phyloP scores from a whole-genome alignment of 1,139 yeast species.

The Saccharomyces pastorianus region DNA sequence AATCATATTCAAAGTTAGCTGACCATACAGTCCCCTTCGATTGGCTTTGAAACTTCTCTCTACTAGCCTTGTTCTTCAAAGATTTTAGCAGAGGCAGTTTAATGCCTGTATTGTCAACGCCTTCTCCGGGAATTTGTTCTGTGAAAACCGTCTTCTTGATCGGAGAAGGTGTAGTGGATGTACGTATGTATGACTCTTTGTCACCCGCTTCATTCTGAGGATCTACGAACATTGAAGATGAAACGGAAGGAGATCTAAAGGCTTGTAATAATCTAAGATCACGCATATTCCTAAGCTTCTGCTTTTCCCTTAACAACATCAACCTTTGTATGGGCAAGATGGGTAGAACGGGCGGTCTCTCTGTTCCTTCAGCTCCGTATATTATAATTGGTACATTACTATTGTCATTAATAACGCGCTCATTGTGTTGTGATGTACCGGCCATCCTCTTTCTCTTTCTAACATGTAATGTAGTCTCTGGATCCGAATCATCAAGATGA shows the following conservation, averaged over 20 bases:
- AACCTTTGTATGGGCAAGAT: conserved; percentile 28
- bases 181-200: conserved; percentile 4
- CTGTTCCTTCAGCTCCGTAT: conserved; percentile 8
- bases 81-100: not conserved
- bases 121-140: not conserved
- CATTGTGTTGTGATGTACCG: not conserved
- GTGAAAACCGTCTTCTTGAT: conserved; percentile 6
- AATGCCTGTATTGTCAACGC: not conserved
- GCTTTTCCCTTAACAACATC: conserved; percentile 23
- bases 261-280: conserved; percentile 3
- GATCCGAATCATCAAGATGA: not conserved
- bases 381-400: conserved; percentile 6
- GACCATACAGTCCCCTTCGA: conserved; percentile 25
- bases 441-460: conserved; percentile 1
- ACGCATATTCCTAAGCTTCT: conserved; percentile 12
- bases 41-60: conserved; percentile 3
- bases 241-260: not conserved
- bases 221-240: not conserved
- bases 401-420: not conserved
- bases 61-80: conserved; percentile 1
- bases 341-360: conserved; percentile 28
- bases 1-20: conserved; percentile 25
- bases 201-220: conserved; percentile 1
- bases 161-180: conserved; percentile 20
- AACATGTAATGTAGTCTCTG: not conserved